Conservation (phyloP, 169 alveolate species). For the Hepatocystis sp. region DNA sequence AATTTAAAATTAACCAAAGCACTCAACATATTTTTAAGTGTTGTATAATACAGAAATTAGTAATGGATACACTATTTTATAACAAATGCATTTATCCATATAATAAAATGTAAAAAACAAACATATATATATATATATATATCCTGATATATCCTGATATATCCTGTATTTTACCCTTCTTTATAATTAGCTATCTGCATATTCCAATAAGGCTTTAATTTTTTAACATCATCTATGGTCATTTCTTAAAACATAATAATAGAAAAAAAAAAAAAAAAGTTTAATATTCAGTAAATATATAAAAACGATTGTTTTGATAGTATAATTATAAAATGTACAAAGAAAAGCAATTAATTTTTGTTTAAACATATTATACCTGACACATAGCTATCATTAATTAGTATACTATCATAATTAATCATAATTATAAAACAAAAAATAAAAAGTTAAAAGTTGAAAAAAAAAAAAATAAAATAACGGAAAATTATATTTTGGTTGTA, state of each 20-base stretch:
- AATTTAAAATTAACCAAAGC: not conserved
- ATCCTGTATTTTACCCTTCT: slow-evolving; percentile 19
- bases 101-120: too few species aligned
- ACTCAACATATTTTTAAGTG: too few species aligned
- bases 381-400: slow-evolving; percentile 50
- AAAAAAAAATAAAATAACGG: too few species aligned
- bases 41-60: too few species aligned
- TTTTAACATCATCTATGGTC: slow-evolving; percentile 74
- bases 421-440: slow-evolving; percentile 30
- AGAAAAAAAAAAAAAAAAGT: slow-evolving; percentile 13
- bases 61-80: too few species aligned
- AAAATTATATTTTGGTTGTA: slow-evolving; percentile 1
- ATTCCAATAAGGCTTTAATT: slow-evolving; percentile 70
- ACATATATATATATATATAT: not conserved
- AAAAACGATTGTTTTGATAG: not conserved
- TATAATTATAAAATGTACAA: slow-evolving; percentile 12
- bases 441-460: too few species aligned
- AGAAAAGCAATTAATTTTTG: slow-evolving; percentile 4
- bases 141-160: not conserved
- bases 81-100: too few species aligned
- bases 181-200: slow-evolving; percentile 73
- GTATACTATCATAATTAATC: slow-evolving; percentile 74
- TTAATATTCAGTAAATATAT: not conserved
- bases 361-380: slow-evolving; percentile 25
- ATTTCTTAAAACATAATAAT: slow-evolving; percentile 22